Evolutionary conservation across 257 asterid species (phyloP), one percentile per base, ranked within the genome.

Genomic region (Ocimum tenuiflorum): DNA sequence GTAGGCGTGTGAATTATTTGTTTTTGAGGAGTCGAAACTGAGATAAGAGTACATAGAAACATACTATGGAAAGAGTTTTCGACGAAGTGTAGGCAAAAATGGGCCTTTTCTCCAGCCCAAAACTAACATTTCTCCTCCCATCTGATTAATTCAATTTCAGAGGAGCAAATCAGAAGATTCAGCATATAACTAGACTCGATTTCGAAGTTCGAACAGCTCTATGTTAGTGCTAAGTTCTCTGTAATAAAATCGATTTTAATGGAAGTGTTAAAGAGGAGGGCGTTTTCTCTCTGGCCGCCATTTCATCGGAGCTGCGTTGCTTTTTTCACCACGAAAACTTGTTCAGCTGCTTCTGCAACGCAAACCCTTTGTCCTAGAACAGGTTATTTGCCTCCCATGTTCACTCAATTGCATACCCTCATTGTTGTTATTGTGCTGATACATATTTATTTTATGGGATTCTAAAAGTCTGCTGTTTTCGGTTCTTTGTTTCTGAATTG

Each of bases 361-460:
- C 67, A n/a, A 54, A 8, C 56, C 43, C 72, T 48, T 29, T 72
- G 42, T 39, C 38, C 77, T 2, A n/a, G 9, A 65, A 38, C 63
- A 65, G 73, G 72, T 72, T 64, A 55, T 63, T 65, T 38, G 63
- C 72, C 24, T 65, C 65, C 61, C 19, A 49, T 55, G 43, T 56
- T 22, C 33, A 35, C 33, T 12, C 17, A 17, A 23, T 47, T 54
- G 15, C 50, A n/a, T 20, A 11, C 6, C 39, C 7, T 50, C 52
- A 0, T 36, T 39, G 11, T 42, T 1, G 49, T 31, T 53, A 7
- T 3, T 35, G 19, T 63, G 19, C 10, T 20, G 3, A 35, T 20
- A 27, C 41, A 5, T 24, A 15, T 33, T 39, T 22, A 35, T 8
- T 56, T 57, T 35, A 12, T 46, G 57, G 70, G 49, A 13, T 42